phyloP scores from a whole-genome alignment of 2,329 filamentous ascomycete genomes.

The Neurospora sp. region DNA sequence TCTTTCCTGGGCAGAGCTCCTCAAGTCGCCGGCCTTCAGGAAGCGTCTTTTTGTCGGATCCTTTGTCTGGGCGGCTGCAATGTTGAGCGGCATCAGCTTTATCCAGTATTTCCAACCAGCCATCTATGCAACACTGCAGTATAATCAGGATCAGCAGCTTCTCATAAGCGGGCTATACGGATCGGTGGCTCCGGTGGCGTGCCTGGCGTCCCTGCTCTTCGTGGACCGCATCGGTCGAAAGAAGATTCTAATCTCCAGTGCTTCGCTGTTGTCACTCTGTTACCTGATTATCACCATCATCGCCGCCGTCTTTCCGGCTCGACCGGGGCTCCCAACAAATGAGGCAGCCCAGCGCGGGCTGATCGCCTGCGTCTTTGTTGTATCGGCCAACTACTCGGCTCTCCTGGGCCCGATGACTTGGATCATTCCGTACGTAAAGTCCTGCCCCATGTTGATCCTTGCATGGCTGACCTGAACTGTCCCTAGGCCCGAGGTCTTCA shows the following conservation, averaged over 20 bases:
- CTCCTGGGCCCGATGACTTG: constrained; percentile 31
- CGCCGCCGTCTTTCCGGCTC: constrained; percentile 26
- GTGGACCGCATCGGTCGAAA: constrained; percentile 27
- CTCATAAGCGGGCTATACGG: constrained; percentile 31
- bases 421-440: constrained; percentile 28
- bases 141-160: constrained; percentile 25
- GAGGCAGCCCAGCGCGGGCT: constrained; percentile 27
- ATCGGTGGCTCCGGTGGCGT: constrained; percentile 27
- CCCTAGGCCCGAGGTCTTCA: constrained; percentile 29
- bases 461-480: neutral
- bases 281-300: constrained; percentile 31
- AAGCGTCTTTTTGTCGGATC: constrained; percentile 28
- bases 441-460: neutral
- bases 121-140: constrained; percentile 31
- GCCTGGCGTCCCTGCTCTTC: constrained; percentile 28
- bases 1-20: constrained; percentile 24
- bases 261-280: constrained; percentile 24
- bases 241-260: constrained; percentile 28
- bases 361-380: constrained; percentile 31
- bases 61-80: constrained; percentile 31
- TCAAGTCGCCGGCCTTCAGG: constrained; percentile 25
- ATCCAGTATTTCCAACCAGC: constrained; percentile 33
- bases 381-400: constrained; percentile 28
- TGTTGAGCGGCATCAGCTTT: constrained; percentile 32
- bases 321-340: constrained; percentile 26